These are phyloP conservation scores for Cladosporium sphaerospermum DNA, from an alignment of 2,329 filamentous ascomycete genomes.

Conservation along the genomic window DNA sequence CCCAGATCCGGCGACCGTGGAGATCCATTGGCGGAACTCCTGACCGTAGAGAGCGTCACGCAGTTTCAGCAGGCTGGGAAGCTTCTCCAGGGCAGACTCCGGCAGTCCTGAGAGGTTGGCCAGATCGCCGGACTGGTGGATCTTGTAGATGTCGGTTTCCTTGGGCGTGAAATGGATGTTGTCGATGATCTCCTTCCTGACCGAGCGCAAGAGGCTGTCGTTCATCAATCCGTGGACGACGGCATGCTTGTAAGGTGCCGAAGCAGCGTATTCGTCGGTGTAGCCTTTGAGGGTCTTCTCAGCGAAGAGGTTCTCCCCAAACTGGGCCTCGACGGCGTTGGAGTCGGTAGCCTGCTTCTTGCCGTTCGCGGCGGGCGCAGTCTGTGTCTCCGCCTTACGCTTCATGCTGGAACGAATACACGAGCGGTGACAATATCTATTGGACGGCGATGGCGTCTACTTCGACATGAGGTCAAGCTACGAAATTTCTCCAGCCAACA, in stretches of 20 bases:
- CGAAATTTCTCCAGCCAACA: conserved; percentile 6
- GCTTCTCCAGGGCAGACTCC: conserved; percentile 72
- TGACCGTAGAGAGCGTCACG: conserved; percentile 91
- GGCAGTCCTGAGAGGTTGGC: conserved; percentile 94
- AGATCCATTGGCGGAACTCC: conserved; percentile 82
- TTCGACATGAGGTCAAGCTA: conserved; percentile 8
- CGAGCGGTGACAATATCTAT: neutral
- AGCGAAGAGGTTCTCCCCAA: conserved; percentile 62
- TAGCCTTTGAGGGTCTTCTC: conserved; percentile 53
- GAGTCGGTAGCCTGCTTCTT: conserved; percentile 36
- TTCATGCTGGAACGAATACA: conserved; percentile 29
- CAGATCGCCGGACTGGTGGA: conserved; percentile 95
- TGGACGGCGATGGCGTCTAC: neutral
- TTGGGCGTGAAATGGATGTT: conserved; percentile 96
- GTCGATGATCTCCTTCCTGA: conserved; percentile 80
- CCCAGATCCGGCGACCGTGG: conserved; percentile 77
- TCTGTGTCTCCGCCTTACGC: conserved; percentile 36
- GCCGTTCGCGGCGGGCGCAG: conserved; percentile 24
- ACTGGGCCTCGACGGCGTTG: conserved; percentile 47
- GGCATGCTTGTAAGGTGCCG: conserved; percentile 78
- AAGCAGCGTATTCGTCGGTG: conserved; percentile 56
- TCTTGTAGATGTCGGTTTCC: conserved; percentile 99
- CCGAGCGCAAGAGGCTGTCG: conserved; percentile 72
- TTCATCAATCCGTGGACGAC: conserved; percentile 80
- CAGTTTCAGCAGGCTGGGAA: conserved; percentile 85